phyloP scores from a whole-genome alignment of 2,329 filamentous ascomycete genomes.

The Albophoma yamanashiensis region DNA sequence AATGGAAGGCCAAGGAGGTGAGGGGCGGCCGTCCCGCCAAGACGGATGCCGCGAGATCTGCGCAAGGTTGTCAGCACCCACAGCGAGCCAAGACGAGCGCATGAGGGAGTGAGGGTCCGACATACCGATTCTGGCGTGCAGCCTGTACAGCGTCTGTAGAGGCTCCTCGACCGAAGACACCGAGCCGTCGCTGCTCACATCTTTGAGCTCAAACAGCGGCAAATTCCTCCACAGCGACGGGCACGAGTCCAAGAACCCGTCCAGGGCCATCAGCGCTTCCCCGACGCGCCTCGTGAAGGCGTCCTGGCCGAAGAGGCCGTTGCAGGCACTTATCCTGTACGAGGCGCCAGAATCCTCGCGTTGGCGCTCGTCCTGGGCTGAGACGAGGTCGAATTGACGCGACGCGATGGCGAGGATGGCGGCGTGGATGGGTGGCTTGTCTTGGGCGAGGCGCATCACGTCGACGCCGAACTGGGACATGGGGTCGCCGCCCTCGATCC shows the following conservation, averaged over 20 bases:
- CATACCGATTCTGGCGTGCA: neutral
- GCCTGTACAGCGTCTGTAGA: neutral
- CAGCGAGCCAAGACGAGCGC: neutral
- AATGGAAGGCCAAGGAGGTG: neutral
- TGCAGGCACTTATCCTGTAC: neutral
- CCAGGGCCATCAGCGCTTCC: conserved; percentile 3
- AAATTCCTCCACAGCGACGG: conserved; percentile 3
- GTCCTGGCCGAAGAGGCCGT: neutral
- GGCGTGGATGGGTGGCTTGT: neutral
- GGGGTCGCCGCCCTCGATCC: conserved; percentile 10
- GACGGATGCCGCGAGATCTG: neutral
- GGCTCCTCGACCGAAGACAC: neutral
- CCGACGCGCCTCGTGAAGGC: neutral
- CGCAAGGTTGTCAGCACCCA: neutral
- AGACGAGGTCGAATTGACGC: conserved; percentile 2
- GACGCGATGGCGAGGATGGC: conserved; percentile 5
- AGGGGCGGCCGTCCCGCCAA: neutral
- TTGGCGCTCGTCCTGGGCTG: neutral
- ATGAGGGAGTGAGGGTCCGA: neutral
- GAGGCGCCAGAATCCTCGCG: neutral
- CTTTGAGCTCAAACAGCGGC: neutral
- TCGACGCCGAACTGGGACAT: conserved; percentile 5
- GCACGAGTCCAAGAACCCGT: conserved; percentile 1
- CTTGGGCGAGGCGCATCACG: conserved; percentile 8
- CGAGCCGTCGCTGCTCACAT: neutral